A percentile compares a stretch with the other conserved stretches of the same genome.
These are phyloP conservation scores for Candida sithepensis DNA, from an alignment of 805 yeast genomes.

Conservation along the genomic window DNA sequence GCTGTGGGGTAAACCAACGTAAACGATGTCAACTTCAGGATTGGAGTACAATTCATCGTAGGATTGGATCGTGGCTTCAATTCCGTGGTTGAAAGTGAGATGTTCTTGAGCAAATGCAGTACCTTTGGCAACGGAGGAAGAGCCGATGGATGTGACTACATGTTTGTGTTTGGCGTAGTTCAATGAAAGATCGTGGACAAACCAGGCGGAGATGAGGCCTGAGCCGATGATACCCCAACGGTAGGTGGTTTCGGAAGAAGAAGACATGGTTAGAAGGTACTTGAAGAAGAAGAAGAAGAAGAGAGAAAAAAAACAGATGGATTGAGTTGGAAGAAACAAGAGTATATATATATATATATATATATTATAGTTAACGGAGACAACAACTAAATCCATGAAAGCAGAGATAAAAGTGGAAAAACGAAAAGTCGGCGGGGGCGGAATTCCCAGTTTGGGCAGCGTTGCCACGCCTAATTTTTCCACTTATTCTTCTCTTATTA, in stretches of 20 bases:
- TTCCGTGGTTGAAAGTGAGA: constrained; percentile 13
- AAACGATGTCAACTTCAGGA: constrained; percentile 43
- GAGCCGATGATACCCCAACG: constrained; percentile 49
- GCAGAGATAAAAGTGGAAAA: too few relatives aligned
- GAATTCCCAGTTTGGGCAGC: too few relatives aligned
- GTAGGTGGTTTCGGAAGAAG: neutral
- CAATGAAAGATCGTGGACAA: constrained; percentile 34
- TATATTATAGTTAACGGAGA: too few relatives aligned
- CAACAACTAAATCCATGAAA: too few relatives aligned
- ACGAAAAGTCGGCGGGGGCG: too few relatives aligned
- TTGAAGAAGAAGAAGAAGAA: neutral
- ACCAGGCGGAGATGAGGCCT: constrained; percentile 45
- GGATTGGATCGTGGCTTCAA: constrained; percentile 13
- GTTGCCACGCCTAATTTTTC: too few relatives aligned
- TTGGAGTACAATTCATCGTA: constrained; percentile 45
- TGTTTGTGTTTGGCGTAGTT: constrained; percentile 25
- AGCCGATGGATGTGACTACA: constrained; percentile 39
- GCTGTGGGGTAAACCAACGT: constrained; percentile 54
- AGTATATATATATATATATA: neutral
- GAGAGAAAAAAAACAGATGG: neutral
- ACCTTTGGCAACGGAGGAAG: constrained; percentile 36
- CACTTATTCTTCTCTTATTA: too few relatives aligned
- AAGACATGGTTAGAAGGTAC: neutral
- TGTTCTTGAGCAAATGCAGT: constrained; percentile 26
- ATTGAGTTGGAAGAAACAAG: too few relatives aligned